Evolutionary conservation across 176 grass and related monocot species (phyloP).

Genomic region (Juncus inflexus): DNA sequence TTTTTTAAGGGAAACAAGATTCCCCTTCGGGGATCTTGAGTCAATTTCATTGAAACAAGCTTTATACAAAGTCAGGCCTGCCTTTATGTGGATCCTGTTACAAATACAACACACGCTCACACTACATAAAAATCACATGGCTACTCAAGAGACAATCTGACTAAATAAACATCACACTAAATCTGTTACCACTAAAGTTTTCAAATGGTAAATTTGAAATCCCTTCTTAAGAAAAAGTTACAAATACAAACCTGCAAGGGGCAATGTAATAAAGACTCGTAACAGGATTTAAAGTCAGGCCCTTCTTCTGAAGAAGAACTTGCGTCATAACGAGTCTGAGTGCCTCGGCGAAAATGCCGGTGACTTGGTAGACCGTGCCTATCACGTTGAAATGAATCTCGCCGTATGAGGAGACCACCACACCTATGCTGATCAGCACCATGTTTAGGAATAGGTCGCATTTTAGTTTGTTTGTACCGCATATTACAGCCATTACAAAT

Average conservation of each 20-base stretch:
- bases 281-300: constrained; percentile 77
- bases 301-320: constrained; percentile 92
- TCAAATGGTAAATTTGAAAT: too few species aligned
- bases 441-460: constrained; percentile 82
- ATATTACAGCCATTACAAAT: constrained; percentile 82
- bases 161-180: too few species aligned
- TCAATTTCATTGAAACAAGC: too few species aligned
- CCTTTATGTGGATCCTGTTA: too few species aligned
- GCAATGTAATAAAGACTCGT: constrained; percentile 96
- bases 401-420: constrained; percentile 83
- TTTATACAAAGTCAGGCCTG: too few species aligned
- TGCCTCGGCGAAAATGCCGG: constrained; percentile 86
- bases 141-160: too few species aligned
- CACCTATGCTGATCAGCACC: constrained; percentile 84
- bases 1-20: too few species aligned
- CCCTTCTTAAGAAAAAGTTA: too few species aligned
- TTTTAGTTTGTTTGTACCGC: constrained; percentile 80
- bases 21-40: too few species aligned
- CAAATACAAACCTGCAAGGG: constrained; percentile 51
- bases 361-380: constrained; percentile 83
- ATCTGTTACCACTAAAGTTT: too few species aligned
- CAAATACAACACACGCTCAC: too few species aligned
- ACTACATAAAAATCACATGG: too few species aligned
- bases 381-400: constrained; percentile 89
- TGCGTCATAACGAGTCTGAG: constrained; percentile 85